Base-by-base conservation (phyloP, 768 basidiomycete genomes). In the Suillus ampliporus region DNA sequence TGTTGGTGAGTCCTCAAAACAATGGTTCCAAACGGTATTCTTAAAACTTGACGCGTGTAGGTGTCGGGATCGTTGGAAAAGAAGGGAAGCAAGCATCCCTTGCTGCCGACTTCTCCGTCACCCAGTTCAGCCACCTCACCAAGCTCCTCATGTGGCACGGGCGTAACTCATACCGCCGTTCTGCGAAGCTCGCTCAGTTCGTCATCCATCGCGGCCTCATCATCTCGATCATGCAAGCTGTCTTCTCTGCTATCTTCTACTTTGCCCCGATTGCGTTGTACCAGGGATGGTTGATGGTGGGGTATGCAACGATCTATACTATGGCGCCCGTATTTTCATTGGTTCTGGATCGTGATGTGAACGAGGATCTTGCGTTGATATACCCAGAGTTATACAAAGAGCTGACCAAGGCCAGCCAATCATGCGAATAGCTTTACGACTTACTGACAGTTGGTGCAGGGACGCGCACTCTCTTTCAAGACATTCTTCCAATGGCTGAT, bases 321-420 rank as follows among this genome's bases (percentile, higher is more conserved):
- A 99, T 99, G 96, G 94, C 94, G 0, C 97, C 97, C 1, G 96
- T 98, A 15, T 99, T 98, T 78, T 99, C 97, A 47, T 83, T 99
- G 60, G 97, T 99, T 9, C 81, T 99, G 61, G 97, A 99, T 76
- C 85, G 89, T 43, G 97, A 99, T 73, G 93, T 99, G 58, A 99
- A 89, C 73, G 95, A 98, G 74, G 95, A 98, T 77, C 76, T 99
- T 61, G 96, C 97, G 0, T 79, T 99, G 67, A 81, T 97, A 61
- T 99, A 99, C 77, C 97, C 97, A 0, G 97, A 99, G 78, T 76
- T 99, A 64, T 99, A 99, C 78, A 98, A 98, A 78, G 97, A 99
- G 66, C 78, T 99, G 65, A 96, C 94, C 26, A 99, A 99, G 89
- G 96, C 91, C 58, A 54, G 79, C 74, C 5, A 13, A 15, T 40